Conservation (phyloP, 2,329 filamentous ascomycete genomes). For the Raffaelea deltoideospora region DNA sequence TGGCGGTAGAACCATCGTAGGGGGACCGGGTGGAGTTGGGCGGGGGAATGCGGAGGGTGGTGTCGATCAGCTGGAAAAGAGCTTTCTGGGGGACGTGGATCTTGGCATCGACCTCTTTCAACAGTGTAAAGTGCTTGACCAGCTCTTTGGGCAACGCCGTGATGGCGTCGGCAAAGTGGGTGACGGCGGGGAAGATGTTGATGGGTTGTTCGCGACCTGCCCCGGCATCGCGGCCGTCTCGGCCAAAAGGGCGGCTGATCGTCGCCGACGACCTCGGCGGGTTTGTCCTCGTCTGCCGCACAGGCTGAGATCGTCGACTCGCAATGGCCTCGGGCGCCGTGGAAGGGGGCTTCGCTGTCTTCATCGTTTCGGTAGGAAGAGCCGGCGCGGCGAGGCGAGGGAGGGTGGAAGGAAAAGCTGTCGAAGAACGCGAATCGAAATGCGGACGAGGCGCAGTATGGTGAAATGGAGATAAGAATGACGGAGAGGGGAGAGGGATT, state of each 20-base stretch:
- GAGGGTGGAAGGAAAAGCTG: not conserved
- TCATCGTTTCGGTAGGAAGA: slow-evolving; percentile 27
- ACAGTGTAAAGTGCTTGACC: slow-evolving; percentile 82
- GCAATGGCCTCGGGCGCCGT: slow-evolving; percentile 27
- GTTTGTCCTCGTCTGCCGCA: slow-evolving; percentile 29
- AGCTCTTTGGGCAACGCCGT: slow-evolving; percentile 88
- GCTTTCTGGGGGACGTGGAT: slow-evolving; percentile 77
- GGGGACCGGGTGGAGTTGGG: slow-evolving; percentile 26
- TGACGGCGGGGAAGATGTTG: slow-evolving; percentile 52
- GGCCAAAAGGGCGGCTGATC: slow-evolving; percentile 18
- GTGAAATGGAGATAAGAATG: no score
- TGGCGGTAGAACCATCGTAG: slow-evolving; percentile 26
- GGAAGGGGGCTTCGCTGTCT: slow-evolving; percentile 32
- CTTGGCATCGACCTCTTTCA: slow-evolving; percentile 97
- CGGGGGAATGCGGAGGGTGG: slow-evolving; percentile 37
- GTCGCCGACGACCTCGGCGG: slow-evolving; percentile 39
- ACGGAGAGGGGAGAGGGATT: not conserved
- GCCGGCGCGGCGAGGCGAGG: not conserved
- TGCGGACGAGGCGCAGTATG: no score
- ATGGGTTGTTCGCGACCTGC: slow-evolving; percentile 40
- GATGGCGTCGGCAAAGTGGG: slow-evolving; percentile 79
- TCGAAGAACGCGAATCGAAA: no score
- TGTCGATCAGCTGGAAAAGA: slow-evolving; percentile 59
- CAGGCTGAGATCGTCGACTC: slow-evolving; percentile 16
- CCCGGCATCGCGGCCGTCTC: slow-evolving; percentile 23